These are phyloP conservation scores for Clonostachys chloroleuca DNA, from an alignment of 2,329 filamentous ascomycete genomes.

Conservation along the genomic window DNA sequence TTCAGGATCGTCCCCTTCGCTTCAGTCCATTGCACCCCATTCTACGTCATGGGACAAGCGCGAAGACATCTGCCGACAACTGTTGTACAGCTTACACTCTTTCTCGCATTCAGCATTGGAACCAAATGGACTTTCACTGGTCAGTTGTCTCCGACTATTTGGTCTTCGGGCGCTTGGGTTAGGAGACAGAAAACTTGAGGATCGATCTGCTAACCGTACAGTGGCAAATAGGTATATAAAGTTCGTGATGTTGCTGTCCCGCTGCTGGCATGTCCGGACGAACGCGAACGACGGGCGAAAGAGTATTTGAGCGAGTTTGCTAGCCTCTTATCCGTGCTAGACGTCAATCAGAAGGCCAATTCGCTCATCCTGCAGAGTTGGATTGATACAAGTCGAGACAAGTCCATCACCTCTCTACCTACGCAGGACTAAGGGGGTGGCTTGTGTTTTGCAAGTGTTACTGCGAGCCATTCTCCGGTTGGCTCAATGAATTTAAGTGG, in stretches of 20 bases:
- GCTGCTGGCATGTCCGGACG: constrained; percentile 23
- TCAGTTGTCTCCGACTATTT: too few relatives aligned
- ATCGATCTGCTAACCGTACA: background rate
- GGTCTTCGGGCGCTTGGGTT: background rate
- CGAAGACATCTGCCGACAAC: constrained; percentile 26
- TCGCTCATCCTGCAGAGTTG: constrained; percentile 20
- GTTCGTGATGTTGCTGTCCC: constrained; percentile 25
- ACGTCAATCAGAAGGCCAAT: constrained; percentile 22
- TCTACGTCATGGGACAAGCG: constrained; percentile 21
- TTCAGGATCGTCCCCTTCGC: background rate
- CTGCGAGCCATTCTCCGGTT: too few relatives aligned
- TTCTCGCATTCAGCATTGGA: constrained; percentile 21
- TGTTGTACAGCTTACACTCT: constrained; percentile 24
- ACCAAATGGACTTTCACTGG: constrained; percentile 24
- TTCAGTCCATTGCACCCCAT: background rate
- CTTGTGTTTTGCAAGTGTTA: too few relatives aligned
- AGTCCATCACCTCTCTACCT: too few relatives aligned
- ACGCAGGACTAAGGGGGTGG: too few relatives aligned
- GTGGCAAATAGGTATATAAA: constrained; percentile 24
- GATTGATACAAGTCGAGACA: constrained; percentile 10
- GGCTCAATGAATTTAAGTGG: too few relatives aligned
- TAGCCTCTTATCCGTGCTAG: constrained; percentile 15
- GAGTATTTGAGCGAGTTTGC: constrained; percentile 21
- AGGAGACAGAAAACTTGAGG: background rate
- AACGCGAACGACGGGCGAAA: constrained; percentile 14